Conservation (phyloP, 306 rosid species). For the Acmispon strigosus region DNA sequence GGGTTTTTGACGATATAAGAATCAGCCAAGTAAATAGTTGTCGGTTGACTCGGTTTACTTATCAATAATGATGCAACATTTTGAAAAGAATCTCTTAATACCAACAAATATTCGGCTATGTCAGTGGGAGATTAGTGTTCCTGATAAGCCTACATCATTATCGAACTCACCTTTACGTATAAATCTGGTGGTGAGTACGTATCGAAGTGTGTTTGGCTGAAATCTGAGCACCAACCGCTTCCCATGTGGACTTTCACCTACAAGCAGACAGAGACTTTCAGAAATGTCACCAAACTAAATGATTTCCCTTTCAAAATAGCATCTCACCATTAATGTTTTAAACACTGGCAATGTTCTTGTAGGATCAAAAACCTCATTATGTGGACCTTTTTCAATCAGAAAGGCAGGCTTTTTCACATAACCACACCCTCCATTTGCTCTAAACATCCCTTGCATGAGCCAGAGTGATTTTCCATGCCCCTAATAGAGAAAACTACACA, state of each 20-base stretch:
- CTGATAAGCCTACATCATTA: neutral
- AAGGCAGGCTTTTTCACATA: constrained; percentile 67
- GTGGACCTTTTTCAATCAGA: constrained; percentile 35
- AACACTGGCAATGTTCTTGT: constrained; percentile 32
- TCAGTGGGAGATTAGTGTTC: neutral
- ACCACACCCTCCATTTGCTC: constrained; percentile 78
- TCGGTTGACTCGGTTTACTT: no score
- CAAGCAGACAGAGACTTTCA: constrained; percentile 13
- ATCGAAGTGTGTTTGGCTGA: constrained; percentile 21
- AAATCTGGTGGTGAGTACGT: constrained; percentile 74
- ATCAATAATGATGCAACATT: no score
- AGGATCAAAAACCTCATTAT: constrained; percentile 62
- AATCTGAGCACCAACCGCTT: constrained; percentile 11
- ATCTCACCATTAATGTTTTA: constrained; percentile 55
- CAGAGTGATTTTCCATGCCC: constrained; percentile 65
- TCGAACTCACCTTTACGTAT: constrained; percentile 39
- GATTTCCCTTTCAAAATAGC: constrained; percentile 5
- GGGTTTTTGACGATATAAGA: neutral
- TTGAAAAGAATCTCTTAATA: neutral
- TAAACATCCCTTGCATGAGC: constrained; percentile 85
- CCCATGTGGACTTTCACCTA: constrained; percentile 48
- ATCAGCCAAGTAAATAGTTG: neutral
- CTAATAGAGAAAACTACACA: constrained; percentile 30
- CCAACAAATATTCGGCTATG: neutral
- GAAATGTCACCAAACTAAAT: constrained; percentile 17